Evolutionary conservation across 2,329 filamentous ascomycete genomes (phyloP).

Genomic region (Lachnellula willkommii): DNA sequence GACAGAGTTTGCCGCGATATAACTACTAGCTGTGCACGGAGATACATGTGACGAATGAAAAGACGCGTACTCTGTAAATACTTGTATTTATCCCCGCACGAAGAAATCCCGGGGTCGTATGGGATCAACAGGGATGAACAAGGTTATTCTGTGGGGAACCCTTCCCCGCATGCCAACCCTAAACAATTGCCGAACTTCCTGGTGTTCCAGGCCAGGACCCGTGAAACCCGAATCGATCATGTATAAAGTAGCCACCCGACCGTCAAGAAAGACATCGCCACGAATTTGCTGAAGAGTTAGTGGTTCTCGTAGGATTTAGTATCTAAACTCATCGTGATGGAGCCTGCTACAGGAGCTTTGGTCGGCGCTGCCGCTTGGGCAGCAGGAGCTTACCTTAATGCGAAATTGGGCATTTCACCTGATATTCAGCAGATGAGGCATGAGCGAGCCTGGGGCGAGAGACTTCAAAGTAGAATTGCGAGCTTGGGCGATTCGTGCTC

Average conservation of each 20-base stretch:
- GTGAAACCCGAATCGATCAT: background rate
- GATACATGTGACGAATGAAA: background rate
- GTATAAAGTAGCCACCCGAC: background rate
- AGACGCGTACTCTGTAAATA: conserved; percentile 2
- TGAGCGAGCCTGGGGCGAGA: conserved; percentile 32
- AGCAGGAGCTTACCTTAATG: conserved; percentile 39
- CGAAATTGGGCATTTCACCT: conserved; percentile 36
- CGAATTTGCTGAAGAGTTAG: background rate
- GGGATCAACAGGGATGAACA: no score
- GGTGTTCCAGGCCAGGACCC: no score
- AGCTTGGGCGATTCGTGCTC: conserved; percentile 36
- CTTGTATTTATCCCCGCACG: background rate
- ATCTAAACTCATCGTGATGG: conserved; percentile 11
- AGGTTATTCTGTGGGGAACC: no score
- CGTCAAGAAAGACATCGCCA: background rate
- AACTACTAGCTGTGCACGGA: background rate
- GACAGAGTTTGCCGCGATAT: conserved; percentile 20
- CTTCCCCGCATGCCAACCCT: no score
- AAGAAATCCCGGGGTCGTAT: no score
- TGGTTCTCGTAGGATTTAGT: background rate
- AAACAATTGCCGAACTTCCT: no score
- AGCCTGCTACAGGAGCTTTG: conserved; percentile 11
- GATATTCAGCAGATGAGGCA: conserved; percentile 35
- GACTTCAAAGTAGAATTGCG: conserved; percentile 33
- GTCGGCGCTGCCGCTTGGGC: conserved; percentile 23